Base-by-base conservation (phyloP, 805 yeast species). In the Monosporozyma aquatica region DNA sequence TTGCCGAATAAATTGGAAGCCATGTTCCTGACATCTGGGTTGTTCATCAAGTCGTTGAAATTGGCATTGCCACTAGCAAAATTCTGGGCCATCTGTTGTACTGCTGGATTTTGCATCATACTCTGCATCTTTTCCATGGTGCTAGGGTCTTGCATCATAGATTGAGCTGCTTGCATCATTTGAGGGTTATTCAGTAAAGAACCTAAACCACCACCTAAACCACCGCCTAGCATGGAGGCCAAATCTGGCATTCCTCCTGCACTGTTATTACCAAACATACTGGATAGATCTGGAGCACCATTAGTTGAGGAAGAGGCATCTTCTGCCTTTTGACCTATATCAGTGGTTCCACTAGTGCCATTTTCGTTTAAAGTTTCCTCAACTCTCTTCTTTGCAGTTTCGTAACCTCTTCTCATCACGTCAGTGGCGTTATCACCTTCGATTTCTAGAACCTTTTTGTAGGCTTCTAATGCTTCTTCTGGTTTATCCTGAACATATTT, bases 401-500 rank as follows among this genome's bases (percentile, higher is more conserved):
- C 96, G 61, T 78, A 87, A 42, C 96, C 98, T 59, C 81, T 80
- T 64, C 74, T 76, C 96, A 90, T 90, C 14, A 92, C 89, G 32
- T 83, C 95, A 6, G 89, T 76, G 37, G 90, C 87, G 21, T 69
- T 66, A 36, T 78, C 83, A 35, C 97, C 96, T 67, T 92, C 97
- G 44, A 78, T 76, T 44, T 84, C 87, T 51, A 92, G 65, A 30
- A 96, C 98, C 50, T 72, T 73, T 65, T 84, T 80, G 67, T 92
- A 92, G 23, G 97, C 97, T 38, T 87, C 82, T 70, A 87, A 70
- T 10, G 98, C 76, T 41, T 82, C 95, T 64, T 83, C 79, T 45
- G 90, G 80, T 59, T 89, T 90, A n/a, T 95, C 95, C 46, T 83
- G 70, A n/a, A 96, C 95, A 63, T 82, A 90, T 59, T 82, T 78